Base-by-base conservation (phyloP, 352 stramenopile species). In the Pythium utonaiense region DNA sequence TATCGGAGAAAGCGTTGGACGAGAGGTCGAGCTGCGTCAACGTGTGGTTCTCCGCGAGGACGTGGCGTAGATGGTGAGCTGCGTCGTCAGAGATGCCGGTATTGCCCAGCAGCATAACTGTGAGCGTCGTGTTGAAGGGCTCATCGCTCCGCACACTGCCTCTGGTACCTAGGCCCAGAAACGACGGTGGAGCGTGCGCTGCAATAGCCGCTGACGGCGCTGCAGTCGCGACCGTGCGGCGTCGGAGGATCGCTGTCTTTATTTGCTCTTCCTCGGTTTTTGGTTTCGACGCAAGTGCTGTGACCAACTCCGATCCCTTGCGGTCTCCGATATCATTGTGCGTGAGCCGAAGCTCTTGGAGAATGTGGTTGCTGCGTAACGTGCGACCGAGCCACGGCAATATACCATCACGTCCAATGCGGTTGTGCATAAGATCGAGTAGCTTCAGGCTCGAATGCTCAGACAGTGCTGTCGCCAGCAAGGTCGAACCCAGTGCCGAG, bases 401-500 rank as follows among this genome's bases (percentile, higher is more conserved):
- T 22, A 90, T 65, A 3, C 83, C 83, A 9, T 84, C 72, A 4
- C 59, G 67, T 7, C 80, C 77, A 22, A 90, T 86, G 21, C 67
- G 78, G 36, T 92, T 92, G 71, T 92, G 79, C 57, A 71, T 78
- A 30, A 92, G 67, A 57, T 92, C 78, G 7, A 92, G 49, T 0
- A 81, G 28, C 25, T 52, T 66, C 31, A 92, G 57, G 25, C 70
- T 57, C 0, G 42, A 34, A 42, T 92, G 87, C 13, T 67, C 57
- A 6, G 44, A 51, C 24, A 92, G 48, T 14, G 71, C 74, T 24
- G 76, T 80, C 21, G 80, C 83, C 17, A 92, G 60, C 2, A 76
- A 64, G 14, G 70, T 77, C 14, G 80, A 89, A 1, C 83, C 83
- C 21, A 77, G 53, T 16, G 71, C 71, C 0, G 64, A 60, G 40